Evolutionary conservation across 2,329 filamentous ascomycete species (phyloP), one percentile per base, ranked within the genome.

Genomic region (Nannizziopsis arthrosporioides): DNA sequence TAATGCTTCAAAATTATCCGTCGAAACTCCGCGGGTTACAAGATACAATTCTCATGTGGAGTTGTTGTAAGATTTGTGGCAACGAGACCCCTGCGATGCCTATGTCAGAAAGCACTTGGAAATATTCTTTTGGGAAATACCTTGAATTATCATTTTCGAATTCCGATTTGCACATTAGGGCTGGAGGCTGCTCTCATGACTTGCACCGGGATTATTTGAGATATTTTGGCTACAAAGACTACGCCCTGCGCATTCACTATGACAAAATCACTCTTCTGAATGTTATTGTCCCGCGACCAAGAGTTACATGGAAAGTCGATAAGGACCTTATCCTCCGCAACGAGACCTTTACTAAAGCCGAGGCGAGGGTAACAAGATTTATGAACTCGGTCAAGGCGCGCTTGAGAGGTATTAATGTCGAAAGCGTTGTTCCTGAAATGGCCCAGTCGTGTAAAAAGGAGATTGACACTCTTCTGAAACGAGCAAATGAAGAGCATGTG

Each of bases 91-190:
- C 87, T 35, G 81, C 89, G 42, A 84, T 85, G 55, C 81, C 83
- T 30, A 95, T 98, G 87, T 95, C 90, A 0, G 81, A 88, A 49
- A 88, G 81, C 58, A 93, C 89, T 0, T 98, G 88, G 85, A 95
- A 93, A 63, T 98, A 98, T 63, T 98, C 92, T 0, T 94, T 98
- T 60, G 92, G 87, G 9, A 98, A 98, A 65, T 98, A 96, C 59
- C 73, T 98, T n/a, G 92, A 98, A 66, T 73, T 98, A 14, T 88
- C 89, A 2, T 96, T 96, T 64, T 98, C 90, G 89, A 90, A 89
- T 60, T 84, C 80, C 37, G 84, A 86, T 34, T 70, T 96, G 42
- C 84, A 81, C 55, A 61, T 80, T 82, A 56, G 81, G 77, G 80
- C 82, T 40, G 79, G 81, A 22, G 73, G 85, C 64, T 98, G 93